Base-by-base conservation (phyloP, 2,329 filamentous ascomycete genomes). In the Cladosporium sp. region DNA sequence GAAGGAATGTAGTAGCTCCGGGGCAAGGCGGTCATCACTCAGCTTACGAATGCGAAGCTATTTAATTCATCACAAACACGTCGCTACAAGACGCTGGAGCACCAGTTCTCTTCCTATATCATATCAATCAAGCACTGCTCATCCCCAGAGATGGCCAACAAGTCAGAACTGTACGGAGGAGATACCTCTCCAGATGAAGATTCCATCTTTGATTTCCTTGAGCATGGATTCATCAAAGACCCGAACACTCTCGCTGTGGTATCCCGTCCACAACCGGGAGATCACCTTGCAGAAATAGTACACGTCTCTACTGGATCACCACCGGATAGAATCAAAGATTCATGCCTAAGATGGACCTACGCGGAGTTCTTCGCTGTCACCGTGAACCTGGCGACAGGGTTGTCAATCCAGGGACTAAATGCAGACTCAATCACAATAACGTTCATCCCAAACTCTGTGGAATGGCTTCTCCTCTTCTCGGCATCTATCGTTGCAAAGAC, bases 331-430 rank as follows among this genome's bases (percentile, higher is more conserved):
- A 21, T 28, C 23, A 58, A 46, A 2, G 32, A 28, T 10, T 13
- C 32, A 2, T 67, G 66, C 46, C 43, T 69, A 25, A 25, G 43
- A 65, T 69, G 68, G 68, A 70, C 62, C 8, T 70, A 67, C 63
- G 48, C 49, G 5, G 67, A 70, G 39, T 63, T 68, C 30, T 64
- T 67, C 30, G 18, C 13, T 7, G 66, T 65, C 8, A 56, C 67
- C 3, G 14, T 67, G 1, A 69, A 65, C 6, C 56, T 69, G 14
- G 51, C 63, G 16, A 36, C 59, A 8, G 65, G 66, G 5, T n/a
- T 70, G 26, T 23, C 65, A n/a, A 39, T 32, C 25, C 49, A 64
- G 11, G 60, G 60, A 21, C 36, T 66, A 16, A 43, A 65, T 23
- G 57, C 67, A 23, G 62, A 66, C 43, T 67, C 68, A 64, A 64